Percentiles rank a stretch among this genome's conserved stretches.
These are phyloP conservation scores for Hyphodiscus sp. DNA, from an alignment of 2,329 filamentous ascomycete species.

Conservation along the genomic window DNA sequence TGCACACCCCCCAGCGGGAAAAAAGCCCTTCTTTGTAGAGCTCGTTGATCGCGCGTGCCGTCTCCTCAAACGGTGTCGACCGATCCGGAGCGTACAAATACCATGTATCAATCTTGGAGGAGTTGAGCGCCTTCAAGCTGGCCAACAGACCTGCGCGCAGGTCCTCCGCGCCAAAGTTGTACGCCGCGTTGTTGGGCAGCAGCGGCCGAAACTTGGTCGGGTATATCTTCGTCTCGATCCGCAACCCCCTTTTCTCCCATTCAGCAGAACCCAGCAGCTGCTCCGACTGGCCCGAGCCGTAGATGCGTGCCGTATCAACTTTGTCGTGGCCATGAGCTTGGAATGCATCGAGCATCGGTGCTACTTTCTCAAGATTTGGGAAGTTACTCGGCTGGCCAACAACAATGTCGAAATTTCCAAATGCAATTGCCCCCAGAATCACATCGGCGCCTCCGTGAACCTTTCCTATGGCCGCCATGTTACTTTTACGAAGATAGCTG, in stretches of 20 bases:
- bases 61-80: slow-evolving; percentile 24
- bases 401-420: too few relatives aligned
- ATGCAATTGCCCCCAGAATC: too few relatives aligned
- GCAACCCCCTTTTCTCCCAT: slow-evolving; percentile 58
- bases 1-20: slow-evolving; percentile 50
- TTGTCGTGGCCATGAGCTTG: slow-evolving; percentile 61
- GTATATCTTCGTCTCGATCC: slow-evolving; percentile 50
- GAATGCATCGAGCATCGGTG: slow-evolving; percentile 48
- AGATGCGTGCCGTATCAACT: slow-evolving; percentile 61
- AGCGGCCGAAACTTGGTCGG: slow-evolving; percentile 4
- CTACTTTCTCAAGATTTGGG: background rate
- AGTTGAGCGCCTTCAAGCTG: slow-evolving; percentile 46
- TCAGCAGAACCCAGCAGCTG: slow-evolving; percentile 51
- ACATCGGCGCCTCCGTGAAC: too few relatives aligned
- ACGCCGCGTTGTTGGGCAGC: background rate
- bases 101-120: slow-evolving; percentile 35
- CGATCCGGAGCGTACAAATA: slow-evolving; percentile 27
- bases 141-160: slow-evolving; percentile 42
- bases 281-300: slow-evolving; percentile 59
- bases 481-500: too few relatives aligned
- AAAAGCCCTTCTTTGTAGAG: slow-evolving; percentile 31
- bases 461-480: too few relatives aligned
- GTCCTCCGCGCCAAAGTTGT: slow-evolving; percentile 10
- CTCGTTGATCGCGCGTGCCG: slow-evolving; percentile 25
- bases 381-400: too few relatives aligned